Conservation (phyloP, 441 rosid species). For the Viola pubescens region DNA sequence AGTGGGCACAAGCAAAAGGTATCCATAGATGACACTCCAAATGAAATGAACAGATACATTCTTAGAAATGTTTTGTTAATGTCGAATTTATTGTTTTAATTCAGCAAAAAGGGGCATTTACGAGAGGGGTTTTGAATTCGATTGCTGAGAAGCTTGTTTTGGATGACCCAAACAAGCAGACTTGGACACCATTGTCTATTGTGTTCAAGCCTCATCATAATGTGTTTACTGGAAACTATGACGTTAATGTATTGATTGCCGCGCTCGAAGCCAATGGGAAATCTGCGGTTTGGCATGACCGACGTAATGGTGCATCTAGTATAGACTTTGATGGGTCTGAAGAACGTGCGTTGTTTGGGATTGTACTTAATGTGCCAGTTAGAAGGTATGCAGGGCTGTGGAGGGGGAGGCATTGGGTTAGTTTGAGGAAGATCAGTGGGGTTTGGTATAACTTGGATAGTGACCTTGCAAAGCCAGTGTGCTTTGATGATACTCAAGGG, state of each 20-base stretch:
- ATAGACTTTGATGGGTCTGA: conserved; percentile 39
- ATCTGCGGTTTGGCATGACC: conserved; percentile 72
- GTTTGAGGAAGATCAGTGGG: conserved; percentile 54
- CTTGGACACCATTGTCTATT: conserved; percentile 63
- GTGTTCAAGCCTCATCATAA: conserved; percentile 82
- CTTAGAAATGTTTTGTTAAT: too few relatives aligned
- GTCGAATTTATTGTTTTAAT: not conserved
- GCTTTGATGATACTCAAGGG: conserved; percentile 36
- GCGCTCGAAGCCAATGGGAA: conserved; percentile 64
- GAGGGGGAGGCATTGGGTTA: conserved; percentile 80
- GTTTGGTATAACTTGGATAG: conserved; percentile 87
- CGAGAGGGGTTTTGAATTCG: conserved; percentile 48
- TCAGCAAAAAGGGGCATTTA: conserved; percentile 60
- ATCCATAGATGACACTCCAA: too few relatives aligned
- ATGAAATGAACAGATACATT: too few relatives aligned
- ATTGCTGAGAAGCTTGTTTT: conserved; percentile 54
- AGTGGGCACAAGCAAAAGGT: too few relatives aligned
- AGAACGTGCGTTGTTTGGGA: conserved; percentile 42
- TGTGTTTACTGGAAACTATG: conserved; percentile 68
- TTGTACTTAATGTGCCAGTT: conserved; percentile 66
- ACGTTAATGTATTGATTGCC: conserved; percentile 70
- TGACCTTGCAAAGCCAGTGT: conserved; percentile 45
- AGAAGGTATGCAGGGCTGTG: conserved; percentile 64
- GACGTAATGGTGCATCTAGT: conserved; percentile 46
- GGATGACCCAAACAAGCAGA: conserved; percentile 47